phyloP scores from a whole-genome alignment of 176 grass and related monocot genomes.

The Tuctoria greenei region DNA sequence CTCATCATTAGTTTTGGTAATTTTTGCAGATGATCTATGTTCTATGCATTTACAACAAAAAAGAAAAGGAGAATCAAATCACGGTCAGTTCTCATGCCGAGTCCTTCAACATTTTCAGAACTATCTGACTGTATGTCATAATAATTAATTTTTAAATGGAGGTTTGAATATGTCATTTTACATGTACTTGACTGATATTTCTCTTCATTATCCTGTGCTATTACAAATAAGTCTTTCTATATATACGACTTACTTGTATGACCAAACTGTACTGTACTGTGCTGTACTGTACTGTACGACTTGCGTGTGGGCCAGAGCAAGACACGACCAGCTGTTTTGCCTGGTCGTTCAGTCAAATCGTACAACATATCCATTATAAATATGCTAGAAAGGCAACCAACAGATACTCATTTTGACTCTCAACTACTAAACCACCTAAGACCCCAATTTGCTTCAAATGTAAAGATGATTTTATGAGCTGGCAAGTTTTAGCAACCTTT shows the following conservation, averaged over 20 bases:
- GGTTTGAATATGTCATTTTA: constrained; percentile 26
- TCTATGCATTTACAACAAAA: constrained; percentile 93
- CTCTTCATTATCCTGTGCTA: neutral
- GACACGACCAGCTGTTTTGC: neutral
- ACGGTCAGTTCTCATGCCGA: constrained; percentile 53
- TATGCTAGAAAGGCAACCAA: neutral
- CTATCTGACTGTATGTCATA: neutral
- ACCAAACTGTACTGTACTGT: neutral
- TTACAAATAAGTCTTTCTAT: neutral
- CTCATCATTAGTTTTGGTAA: constrained; percentile 24
- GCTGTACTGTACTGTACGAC: too few species aligned
- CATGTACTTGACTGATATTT: neutral
- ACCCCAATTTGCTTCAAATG: neutral
- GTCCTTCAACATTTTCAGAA: neutral
- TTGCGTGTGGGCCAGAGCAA: neutral
- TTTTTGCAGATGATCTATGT: constrained; percentile 85
- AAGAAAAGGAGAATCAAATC: constrained; percentile 78
- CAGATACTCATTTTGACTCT: neutral
- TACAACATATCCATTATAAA: neutral
- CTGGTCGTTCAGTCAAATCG: neutral
- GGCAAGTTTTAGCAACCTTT: neutral
- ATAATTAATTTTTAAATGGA: neutral
- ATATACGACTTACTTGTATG: neutral
- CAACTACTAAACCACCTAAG: neutral
- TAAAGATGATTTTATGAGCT: neutral